Percentiles rank a stretch among this genome's conserved stretches.
Evolutionary conservation across 768 basidiomycete species (phyloP).

Genomic region (Psilocybe cubensis): DNA sequence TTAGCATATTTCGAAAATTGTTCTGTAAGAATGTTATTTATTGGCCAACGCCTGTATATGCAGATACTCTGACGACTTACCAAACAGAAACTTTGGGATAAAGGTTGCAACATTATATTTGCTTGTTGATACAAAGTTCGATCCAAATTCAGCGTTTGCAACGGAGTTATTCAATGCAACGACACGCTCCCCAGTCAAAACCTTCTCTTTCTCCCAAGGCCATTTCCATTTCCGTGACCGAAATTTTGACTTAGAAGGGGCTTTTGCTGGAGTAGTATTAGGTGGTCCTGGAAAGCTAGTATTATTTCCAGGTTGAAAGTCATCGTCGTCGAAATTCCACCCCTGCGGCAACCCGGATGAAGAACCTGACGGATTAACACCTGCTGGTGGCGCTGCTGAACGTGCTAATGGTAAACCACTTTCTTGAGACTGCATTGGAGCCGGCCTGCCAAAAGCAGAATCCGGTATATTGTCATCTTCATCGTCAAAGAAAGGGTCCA

Average conservation of each 20-base stretch:
- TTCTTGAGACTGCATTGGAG: conserved; percentile 55
- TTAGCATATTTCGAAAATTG: conserved; percentile 99
- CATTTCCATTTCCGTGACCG: conserved; percentile 66
- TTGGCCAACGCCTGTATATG: neutral
- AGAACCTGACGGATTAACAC: conserved; percentile 51
- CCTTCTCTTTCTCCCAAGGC: conserved; percentile 80
- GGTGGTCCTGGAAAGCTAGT: conserved; percentile 47
- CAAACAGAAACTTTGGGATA: conserved; percentile 89
- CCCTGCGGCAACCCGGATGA: conserved; percentile 59
- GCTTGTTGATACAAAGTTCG: conserved; percentile 90
- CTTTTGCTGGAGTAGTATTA: conserved; percentile 38
- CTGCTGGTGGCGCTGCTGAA: conserved; percentile 65
- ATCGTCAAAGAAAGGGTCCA: conserved; percentile 92
- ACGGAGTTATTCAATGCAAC: conserved; percentile 80
- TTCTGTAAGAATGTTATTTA: conserved; percentile 50
- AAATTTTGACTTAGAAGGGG: conserved; percentile 21
- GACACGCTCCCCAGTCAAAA: conserved; percentile 72
- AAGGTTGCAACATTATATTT: conserved; percentile 93
- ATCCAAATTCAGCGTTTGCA: conserved; percentile 68
- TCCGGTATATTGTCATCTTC: conserved; percentile 76
- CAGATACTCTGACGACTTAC: conserved; percentile 47
- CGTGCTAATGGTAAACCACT: conserved; percentile 62
- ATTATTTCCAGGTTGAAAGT: conserved; percentile 41
- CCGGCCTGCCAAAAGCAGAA: conserved; percentile 62
- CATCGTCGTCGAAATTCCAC: conserved; percentile 79